Evolutionary conservation across 2,329 filamentous ascomycete species (phyloP), one percentile per base, ranked within the genome.

Genomic region (Neopestalotiopsis clavispora): DNA sequence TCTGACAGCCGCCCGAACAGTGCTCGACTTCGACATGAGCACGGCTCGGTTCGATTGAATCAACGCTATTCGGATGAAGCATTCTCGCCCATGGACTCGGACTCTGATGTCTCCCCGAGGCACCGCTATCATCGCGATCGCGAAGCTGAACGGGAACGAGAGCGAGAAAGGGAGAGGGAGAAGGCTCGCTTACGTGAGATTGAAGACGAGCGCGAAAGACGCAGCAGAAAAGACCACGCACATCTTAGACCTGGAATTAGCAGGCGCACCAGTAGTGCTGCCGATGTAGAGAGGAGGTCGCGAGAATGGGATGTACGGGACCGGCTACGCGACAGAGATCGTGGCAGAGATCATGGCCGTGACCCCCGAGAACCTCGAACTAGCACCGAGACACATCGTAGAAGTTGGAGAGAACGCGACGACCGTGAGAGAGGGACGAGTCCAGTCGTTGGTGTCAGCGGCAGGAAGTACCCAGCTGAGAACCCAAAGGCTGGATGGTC

Each of bases 261-360:
- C n/a, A 73, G 76, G 56, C 72, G 77, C 65, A 74, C 76, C 2
- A 78, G 77, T 61, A 79, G 77, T 61, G 77, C 78, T 38, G 71
- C 75, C 4, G 77, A 79, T 64, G 60, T 73, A 12, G 77, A 76
- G 32, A 69, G 75, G 40, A 71, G 74, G 23, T 67, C 67, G n/a
- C 72, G 74, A 62, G 75, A 77, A 10, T 76, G 74, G 74, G 76
- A 77, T 65, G 66, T 70, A 10, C 72, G 69, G 17, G 69, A 69
- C 20, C 62, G 69, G n/a, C 42, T 56, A n/a, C 61, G 69, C 23
- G 67, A 66, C 9, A 38, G 23, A 20, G 68, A 67, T 45, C 66
- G 62, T 20, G 60, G 62, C 12, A n/a, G 38, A 66, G 66, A 70
- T 17, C 72, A 74, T 38, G 73, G 72, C 17, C 71, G 73, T 68